A percentile compares a stretch with the other conserved stretches of the same genome.
Conservation (phyloP, 106 monocot genomes). For the Dioscorea zingiberensis region DNA sequence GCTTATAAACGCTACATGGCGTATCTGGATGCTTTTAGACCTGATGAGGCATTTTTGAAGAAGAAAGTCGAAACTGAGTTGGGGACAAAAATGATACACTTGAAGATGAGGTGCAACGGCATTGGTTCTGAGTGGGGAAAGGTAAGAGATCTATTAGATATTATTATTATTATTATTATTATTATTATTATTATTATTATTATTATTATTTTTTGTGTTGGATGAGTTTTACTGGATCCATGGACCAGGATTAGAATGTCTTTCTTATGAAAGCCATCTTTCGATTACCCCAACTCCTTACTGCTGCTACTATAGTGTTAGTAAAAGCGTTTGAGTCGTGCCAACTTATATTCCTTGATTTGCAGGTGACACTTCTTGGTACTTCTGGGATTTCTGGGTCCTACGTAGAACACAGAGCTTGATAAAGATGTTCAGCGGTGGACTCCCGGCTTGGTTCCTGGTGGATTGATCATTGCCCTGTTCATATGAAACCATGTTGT, state of each 20-base stretch:
- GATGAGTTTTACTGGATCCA: not conserved
- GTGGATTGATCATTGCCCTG: no score
- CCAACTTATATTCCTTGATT: not conserved
- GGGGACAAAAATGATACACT: constrained; percentile 91
- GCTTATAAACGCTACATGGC: constrained; percentile 77
- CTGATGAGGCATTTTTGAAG: constrained; percentile 62
- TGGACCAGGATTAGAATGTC: no score
- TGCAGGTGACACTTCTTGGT: constrained; percentile 78
- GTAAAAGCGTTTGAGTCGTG: not conserved
- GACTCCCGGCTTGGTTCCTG: no score
- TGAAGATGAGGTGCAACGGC: constrained; percentile 95
- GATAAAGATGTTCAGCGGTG: constrained; percentile 1
- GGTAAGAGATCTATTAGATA: constrained; percentile 32
- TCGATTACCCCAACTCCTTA: no score
- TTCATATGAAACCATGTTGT: no score
- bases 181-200: no score
- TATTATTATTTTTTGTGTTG: not conserved
- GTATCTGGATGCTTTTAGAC: constrained; percentile 86
- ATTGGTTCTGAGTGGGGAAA: constrained; percentile 97
- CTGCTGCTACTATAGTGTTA: not conserved
- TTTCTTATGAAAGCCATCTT: no score
- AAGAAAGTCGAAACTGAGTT: constrained; percentile 93
- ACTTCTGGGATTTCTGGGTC: constrained; percentile 87
- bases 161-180: no score
- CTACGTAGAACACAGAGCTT: constrained; percentile 77